Evolutionary conservation across 768 basidiomycete species (phyloP).

Genomic region (Auricularia auricula-judae): DNA sequence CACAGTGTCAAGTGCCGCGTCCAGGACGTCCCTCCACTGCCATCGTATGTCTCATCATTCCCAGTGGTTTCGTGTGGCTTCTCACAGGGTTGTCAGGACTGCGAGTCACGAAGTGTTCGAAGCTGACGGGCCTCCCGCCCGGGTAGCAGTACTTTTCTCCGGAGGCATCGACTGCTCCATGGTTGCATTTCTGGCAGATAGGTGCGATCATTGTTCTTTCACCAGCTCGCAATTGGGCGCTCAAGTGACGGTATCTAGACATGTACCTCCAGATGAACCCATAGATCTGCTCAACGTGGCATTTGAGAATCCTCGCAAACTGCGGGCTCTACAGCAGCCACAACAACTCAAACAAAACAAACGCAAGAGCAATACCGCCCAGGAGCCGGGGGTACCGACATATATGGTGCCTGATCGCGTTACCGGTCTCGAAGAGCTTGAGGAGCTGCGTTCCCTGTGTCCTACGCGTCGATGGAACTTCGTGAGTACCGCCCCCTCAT

Average conservation of each 20-base stretch:
- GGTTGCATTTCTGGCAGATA: conserved; percentile 69
- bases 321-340: conserved; percentile 39
- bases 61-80: background rate
- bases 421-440: conserved; percentile 66
- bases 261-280: conserved; percentile 63
- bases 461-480: conserved; percentile 85
- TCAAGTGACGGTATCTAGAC: conserved; percentile 29
- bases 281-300: conserved; percentile 91
- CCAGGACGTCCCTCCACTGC: conserved; percentile 47
- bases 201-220: conserved; percentile 27
- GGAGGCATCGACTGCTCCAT: conserved; percentile 93
- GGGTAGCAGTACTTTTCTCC: conserved; percentile 83
- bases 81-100: background rate
- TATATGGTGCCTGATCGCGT: conserved; percentile 86
- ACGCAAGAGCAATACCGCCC: background rate
- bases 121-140: conserved; percentile 20
- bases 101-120: background rate
- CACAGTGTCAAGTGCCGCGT: conserved; percentile 60
- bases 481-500: conserved; percentile 28
- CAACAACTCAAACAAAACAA: conserved; percentile 30
- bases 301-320: conserved; percentile 88
- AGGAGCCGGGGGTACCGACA: conserved; percentile 11
- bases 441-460: conserved; percentile 67
- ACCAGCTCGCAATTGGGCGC: background rate
- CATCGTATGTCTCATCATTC: conserved; percentile 18